Evolutionary conservation across 139 green algal species (phyloP), one percentile per base, ranked within the genome.

Genomic region (Mesostigma viride): DNA sequence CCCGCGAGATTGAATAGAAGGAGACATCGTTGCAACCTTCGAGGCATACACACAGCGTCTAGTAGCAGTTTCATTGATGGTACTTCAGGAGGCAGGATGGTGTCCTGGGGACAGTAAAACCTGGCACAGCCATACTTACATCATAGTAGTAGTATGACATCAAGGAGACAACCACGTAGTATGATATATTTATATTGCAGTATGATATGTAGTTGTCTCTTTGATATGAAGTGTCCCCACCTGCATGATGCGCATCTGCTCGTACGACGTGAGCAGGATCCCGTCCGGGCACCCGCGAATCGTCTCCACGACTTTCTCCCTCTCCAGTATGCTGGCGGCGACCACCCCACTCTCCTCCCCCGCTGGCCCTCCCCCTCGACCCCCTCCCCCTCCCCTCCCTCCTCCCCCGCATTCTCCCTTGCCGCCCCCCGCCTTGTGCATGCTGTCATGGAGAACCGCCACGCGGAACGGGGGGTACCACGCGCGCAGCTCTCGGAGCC

Each of bases 221-320:
- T n/a, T n/a, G n/a, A n/a, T n/a, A n/a, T n/a, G n/a, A n/a, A n/a
- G n/a, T n/a, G n/a, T n/a, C n/a, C n/a, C n/a, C n/a, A n/a, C n/a
- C n/a, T n/a, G n/a, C n/a, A n/a, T n/a, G n/a, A 89, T 61, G n/a
- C 92, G 83, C 72, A 98, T 56, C 64, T 86, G 77, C 35, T 97
- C 92, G 69, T 96, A 98, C 0, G 85, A 93, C 17, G 91, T 97
- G 6, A 98, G 58, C 35, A 95, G 59, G 4, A 96, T 60, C 31
- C 84, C 84, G 3, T 64, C 24, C 6, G 45, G 27, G 57, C 35
- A 74, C 4, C 26, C 4, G 40, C 17, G n/a, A 3, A 70, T 33
- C 6, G 2, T 2, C 1, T 61, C 36, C 3, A 77, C 27, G 8
- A 71, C 30, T 31, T 45, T n/a, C 26, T 59, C 61, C 26, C 68